phyloP scores from a whole-genome alignment of 176 grass and related monocot species.

The Triticum monococcum region DNA sequence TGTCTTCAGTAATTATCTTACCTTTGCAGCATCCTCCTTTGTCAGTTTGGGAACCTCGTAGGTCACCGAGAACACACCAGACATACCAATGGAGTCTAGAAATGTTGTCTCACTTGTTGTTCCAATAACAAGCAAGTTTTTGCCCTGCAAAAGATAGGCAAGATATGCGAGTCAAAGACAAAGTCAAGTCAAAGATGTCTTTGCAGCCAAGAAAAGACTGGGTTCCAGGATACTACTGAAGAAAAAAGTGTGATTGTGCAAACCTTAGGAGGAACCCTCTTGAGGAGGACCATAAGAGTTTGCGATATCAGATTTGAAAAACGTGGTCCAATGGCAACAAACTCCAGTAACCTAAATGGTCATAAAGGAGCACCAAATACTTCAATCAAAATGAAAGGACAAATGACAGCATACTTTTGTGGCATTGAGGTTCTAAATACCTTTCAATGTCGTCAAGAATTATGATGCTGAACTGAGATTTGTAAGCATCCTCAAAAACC shows the following conservation, averaged over 20 bases:
- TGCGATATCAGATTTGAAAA: slow-evolving; percentile 93
- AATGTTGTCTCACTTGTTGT: slow-evolving; percentile 86
- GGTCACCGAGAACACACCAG: slow-evolving; percentile 84
- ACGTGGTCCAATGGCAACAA: slow-evolving; percentile 87
- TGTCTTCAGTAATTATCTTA: slow-evolving; percentile 30
- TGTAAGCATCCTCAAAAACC: slow-evolving; percentile 99
- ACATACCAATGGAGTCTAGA: slow-evolving; percentile 91
- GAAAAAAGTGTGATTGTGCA: slow-evolving; percentile 13
- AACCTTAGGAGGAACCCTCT: slow-evolving; percentile 89
- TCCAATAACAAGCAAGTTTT: slow-evolving; percentile 85
- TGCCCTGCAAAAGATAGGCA: slow-evolving; percentile 47
- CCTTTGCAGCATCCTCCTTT: slow-evolving; percentile 89
- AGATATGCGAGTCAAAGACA: background rate
- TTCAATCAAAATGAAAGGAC: slow-evolving; percentile 22
- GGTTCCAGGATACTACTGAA: slow-evolving; percentile 14
- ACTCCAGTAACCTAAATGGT: slow-evolving; percentile 83
- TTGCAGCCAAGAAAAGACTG: background rate
- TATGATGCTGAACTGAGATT: slow-evolving; percentile 95
- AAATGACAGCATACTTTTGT: background rate
- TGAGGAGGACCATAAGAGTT: slow-evolving; percentile 86
- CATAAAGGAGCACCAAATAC: slow-evolving; percentile 2
- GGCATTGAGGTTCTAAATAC: slow-evolving; percentile 30
- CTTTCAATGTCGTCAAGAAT: slow-evolving; percentile 89
- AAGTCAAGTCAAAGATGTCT: background rate
- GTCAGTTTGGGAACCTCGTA: slow-evolving; percentile 91